Base-by-base conservation (phyloP, 2,329 filamentous ascomycete species). In the Pyrenophora tritici-repentis region DNA sequence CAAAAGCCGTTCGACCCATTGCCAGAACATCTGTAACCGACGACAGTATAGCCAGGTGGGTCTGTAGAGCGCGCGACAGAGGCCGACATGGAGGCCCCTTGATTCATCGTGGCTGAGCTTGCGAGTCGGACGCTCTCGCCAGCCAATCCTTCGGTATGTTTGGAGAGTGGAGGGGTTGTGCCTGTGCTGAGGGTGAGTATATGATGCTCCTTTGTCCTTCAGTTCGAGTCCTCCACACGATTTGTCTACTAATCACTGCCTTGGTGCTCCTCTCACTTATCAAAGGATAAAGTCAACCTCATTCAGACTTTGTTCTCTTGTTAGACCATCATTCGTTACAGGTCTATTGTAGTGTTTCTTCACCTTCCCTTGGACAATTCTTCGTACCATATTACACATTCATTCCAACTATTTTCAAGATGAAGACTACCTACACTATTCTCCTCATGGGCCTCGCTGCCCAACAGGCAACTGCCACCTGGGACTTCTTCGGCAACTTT, bases 401-500 rank as follows among this genome's bases (percentile, higher is more conserved):
- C 18, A 47, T 47, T 45, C 61, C 61, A 44, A 12, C 26, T 29
- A 29, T 42, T 63, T 52, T 59, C 71, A 77, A 43, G 53, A 79
- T 76, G 78, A 79, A 73, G 73, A 57, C 68, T 51, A 67, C 73
- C 38, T 61, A 69, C 35, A 69, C 75, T 59, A 61, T 83, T 56
- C 63, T 82, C 56, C 73, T 78, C 45, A 73, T 78, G 61, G 76
- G 78, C 57, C 68, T 80, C 38, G 72, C 69, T 56, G 68, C 73
- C 58, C 76, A 78, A 70, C 77, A 78, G 63, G 79, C 64, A 32
- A 54, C 75, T 59, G 68, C 76, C 39, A 79, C 65, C 63, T 86
- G 83, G 80, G 70, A 74, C 55, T 74, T 76, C 51, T 74, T 78
- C 57, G 77, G 79, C 47, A 66, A 73, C 53, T 95, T 86, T 80